Conservation (phyloP, 1,284 basidiomycete species). For the Psilocybe mexicana region DNA sequence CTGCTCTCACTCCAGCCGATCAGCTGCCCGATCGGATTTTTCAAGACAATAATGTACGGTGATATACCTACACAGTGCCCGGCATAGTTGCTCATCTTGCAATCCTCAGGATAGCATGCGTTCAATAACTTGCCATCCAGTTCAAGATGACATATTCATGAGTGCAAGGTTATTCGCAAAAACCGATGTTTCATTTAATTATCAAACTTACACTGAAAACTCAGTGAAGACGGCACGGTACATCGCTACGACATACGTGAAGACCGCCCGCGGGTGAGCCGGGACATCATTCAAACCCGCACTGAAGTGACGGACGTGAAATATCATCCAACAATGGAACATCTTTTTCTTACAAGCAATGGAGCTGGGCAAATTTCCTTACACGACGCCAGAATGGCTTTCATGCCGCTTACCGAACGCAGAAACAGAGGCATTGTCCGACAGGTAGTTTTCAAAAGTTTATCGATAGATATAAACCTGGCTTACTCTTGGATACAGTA, state of each 20-base stretch:
- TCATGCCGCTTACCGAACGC: slow-evolving; percentile 48
- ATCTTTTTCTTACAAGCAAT: slow-evolving; percentile 69
- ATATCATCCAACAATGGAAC: slow-evolving; percentile 63
- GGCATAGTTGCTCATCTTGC: neutral
- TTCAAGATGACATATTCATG: slow-evolving; percentile 64
- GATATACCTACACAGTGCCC: slow-evolving; percentile 11
- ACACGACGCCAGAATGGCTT: slow-evolving; percentile 77
- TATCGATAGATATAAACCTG: neutral
- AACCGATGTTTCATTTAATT: neutral
- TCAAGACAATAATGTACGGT: slow-evolving; percentile 32
- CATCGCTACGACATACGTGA: slow-evolving; percentile 53
- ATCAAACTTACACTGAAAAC: slow-evolving; percentile 24
- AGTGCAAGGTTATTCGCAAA: slow-evolving; percentile 54
- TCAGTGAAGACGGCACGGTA: slow-evolving; percentile 69
- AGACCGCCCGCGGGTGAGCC: slow-evolving; percentile 29
- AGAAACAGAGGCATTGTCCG: slow-evolving; percentile 56
- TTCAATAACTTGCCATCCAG: slow-evolving; percentile 60
- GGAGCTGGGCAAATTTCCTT: slow-evolving; percentile 57
- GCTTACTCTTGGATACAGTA: slow-evolving; percentile 45
- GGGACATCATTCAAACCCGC: slow-evolving; percentile 50
- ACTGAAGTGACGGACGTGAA: slow-evolving; percentile 61
- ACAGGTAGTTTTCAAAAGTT: slow-evolving; percentile 35
- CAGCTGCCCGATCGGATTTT: slow-evolving; percentile 37
- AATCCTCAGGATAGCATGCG: slow-evolving; percentile 59
- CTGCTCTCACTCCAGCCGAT: slow-evolving; percentile 11